phyloP scores from a whole-genome alignment of 345 rosid species.

The Citrus inodora region DNA sequence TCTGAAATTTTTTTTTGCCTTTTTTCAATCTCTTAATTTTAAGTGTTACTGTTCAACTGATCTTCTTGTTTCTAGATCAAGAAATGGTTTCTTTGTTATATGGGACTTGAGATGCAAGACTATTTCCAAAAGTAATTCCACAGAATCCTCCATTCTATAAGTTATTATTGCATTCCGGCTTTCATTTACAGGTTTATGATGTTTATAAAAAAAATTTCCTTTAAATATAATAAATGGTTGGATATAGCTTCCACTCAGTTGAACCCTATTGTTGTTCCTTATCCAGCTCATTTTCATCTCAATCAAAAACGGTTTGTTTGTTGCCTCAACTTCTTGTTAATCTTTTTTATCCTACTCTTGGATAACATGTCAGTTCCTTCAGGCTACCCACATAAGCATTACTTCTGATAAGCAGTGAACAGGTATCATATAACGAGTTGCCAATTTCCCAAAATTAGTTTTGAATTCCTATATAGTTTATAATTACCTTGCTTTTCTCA shows the following conservation, averaged over 20 bases:
- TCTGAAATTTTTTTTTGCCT: neutral
- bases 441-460: neutral
- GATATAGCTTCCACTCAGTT: neutral
- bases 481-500: neutral
- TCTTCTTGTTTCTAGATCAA: slow-evolving; percentile 78
- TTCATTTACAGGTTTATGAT: neutral
- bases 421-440: slow-evolving; percentile 41
- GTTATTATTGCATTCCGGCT: slow-evolving; percentile 2
- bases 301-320: slow-evolving; percentile 62
- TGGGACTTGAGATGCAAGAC: slow-evolving; percentile 86
- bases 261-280: neutral
- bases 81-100: slow-evolving; percentile 79
- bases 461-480: neutral
- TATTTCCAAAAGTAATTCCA: slow-evolving; percentile 27
- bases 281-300: slow-evolving; percentile 62
- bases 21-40: neutral
- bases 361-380: slow-evolving; percentile 26
- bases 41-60: slow-evolving; percentile 33
- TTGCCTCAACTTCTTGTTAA: neutral
- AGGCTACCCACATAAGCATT: slow-evolving; percentile 84
- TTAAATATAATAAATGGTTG: neutral
- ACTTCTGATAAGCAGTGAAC: slow-evolving; percentile 82
- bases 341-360: neutral
- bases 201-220: neutral
- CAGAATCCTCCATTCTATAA: slow-evolving; percentile 42